A percentile compares a stretch with the other conserved stretches of the same genome.
Conservation (phyloP, 106 monocot species). For the Gastrodia elata region DNA sequence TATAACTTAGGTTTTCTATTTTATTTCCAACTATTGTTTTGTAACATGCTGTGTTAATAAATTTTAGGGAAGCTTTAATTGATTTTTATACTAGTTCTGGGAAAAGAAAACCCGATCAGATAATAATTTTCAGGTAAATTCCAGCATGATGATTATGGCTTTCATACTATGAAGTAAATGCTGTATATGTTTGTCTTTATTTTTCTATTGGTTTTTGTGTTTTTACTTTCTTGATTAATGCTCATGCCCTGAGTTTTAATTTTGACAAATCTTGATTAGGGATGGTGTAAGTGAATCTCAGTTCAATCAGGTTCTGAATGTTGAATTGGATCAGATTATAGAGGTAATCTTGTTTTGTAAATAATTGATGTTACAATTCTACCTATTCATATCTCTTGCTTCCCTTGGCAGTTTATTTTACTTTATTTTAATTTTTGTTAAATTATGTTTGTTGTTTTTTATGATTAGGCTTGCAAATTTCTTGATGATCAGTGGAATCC, state of each 20-base stretch:
- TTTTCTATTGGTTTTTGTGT: neutral
- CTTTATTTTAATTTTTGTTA: too few relatives aligned
- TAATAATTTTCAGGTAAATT: constrained; percentile 75
- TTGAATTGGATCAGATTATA: constrained; percentile 89
- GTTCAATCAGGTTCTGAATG: constrained; percentile 73
- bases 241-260: neutral
- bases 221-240: neutral
- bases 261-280: constrained; percentile 18
- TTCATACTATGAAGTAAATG: neutral
- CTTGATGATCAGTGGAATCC: constrained; percentile 69
- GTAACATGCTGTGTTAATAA: neutral
- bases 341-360: constrained; percentile 31
- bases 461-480: constrained; percentile 65
- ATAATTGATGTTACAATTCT: too few relatives aligned
- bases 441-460: constrained; percentile 5
- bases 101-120: constrained; percentile 65
- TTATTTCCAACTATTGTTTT: neutral
- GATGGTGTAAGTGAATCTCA: constrained; percentile 95
- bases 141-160: neutral
- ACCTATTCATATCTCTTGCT: too few relatives aligned
- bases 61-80: constrained; percentile 48
- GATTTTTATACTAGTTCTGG: constrained; percentile 78
- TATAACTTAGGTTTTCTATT: neutral
- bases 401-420: too few relatives aligned
- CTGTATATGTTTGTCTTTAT: neutral